Conservation (phyloP, 257 asterid species). For the Nicotiana benthamiana region DNA sequence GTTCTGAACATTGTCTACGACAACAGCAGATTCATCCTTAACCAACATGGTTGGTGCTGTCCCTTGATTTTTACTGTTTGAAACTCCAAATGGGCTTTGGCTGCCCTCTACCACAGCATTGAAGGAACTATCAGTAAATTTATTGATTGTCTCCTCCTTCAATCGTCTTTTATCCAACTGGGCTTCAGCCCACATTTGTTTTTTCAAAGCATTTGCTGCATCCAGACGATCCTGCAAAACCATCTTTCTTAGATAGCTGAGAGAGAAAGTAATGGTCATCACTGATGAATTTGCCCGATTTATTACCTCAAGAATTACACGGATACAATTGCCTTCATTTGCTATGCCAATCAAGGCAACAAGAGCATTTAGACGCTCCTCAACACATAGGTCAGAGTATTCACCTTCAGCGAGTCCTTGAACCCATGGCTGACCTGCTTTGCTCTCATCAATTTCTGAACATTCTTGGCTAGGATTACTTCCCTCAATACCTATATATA, state of each 20-base stretch:
- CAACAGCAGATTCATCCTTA: conserved; percentile 50
- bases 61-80: conserved; percentile 39
- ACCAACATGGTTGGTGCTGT: conserved; percentile 30
- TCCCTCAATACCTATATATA: conserved; percentile 31
- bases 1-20: conserved; percentile 37
- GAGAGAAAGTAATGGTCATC: not conserved
- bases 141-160: conserved; percentile 63
- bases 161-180: conserved; percentile 83
- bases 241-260: conserved; percentile 10
- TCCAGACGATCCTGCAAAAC: conserved; percentile 87
- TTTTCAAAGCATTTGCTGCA: conserved; percentile 80
- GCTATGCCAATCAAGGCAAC: conserved; percentile 80
- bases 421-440: conserved; percentile 87
- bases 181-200: conserved; percentile 99
- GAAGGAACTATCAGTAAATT: conserved; percentile 53
- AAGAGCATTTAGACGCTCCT: conserved; percentile 94
- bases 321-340: conserved; percentile 93
- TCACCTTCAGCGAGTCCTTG: conserved; percentile 97
- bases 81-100: conserved; percentile 45
- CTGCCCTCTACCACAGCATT: conserved; percentile 51
- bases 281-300: not conserved
- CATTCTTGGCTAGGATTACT: conserved; percentile 40
- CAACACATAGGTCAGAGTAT: conserved; percentile 84
- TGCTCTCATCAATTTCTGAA: conserved; percentile 85
- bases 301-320: conserved; percentile 53